Evolutionary conservation across 2,329 filamentous ascomycete genomes (phyloP).

Genomic region (Aspergillus neoniger): DNA sequence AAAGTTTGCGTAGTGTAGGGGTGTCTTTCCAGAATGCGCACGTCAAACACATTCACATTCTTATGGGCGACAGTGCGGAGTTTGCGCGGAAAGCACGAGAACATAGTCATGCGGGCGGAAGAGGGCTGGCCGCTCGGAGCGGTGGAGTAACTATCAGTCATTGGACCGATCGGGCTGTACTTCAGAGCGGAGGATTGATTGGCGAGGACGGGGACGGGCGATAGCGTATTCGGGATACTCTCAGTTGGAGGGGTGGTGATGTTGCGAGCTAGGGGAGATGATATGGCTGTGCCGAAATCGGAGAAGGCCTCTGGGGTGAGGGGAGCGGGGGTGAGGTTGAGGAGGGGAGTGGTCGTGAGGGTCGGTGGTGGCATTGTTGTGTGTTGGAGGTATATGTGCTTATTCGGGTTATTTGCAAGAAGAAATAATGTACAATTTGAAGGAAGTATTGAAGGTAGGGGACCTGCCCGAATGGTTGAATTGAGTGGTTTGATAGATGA

Average conservation of each 20-base stretch:
- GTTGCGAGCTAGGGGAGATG: slow-evolving; percentile 65
- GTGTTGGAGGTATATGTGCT: not conserved
- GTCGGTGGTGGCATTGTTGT: slow-evolving; percentile 34
- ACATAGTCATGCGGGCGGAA: slow-evolving; percentile 78
- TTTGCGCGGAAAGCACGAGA: slow-evolving; percentile 73
- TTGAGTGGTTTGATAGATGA: not conserved
- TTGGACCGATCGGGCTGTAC: slow-evolving; percentile 75
- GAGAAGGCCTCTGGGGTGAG: slow-evolving; percentile 71
- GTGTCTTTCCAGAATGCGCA: slow-evolving; percentile 82
- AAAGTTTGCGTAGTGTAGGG: slow-evolving; percentile 96
- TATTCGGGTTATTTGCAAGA: too few relatives aligned
- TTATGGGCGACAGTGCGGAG: slow-evolving; percentile 41
- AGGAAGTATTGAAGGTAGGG: not conserved
- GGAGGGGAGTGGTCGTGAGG: slow-evolving; percentile 37
- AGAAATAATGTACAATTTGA: too few relatives aligned
- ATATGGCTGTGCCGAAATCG: slow-evolving; percentile 79
- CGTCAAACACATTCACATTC: slow-evolving; percentile 54
- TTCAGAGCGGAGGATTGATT: slow-evolving; percentile 92
- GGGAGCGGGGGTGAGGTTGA: slow-evolving; percentile 60
- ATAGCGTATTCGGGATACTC: slow-evolving; percentile 46
- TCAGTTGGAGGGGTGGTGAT: slow-evolving; percentile 48
- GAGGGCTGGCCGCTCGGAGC: slow-evolving; percentile 44
- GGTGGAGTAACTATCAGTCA: slow-evolving; percentile 69
- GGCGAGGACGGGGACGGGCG: slow-evolving; percentile 60
- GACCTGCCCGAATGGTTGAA: not conserved